Percentiles rank a stretch among this genome's conserved stretches.
These are phyloP conservation scores for Trichoderma hamatum DNA, from an alignment of 2,329 filamentous ascomycete species.

Conservation along the genomic window DNA sequence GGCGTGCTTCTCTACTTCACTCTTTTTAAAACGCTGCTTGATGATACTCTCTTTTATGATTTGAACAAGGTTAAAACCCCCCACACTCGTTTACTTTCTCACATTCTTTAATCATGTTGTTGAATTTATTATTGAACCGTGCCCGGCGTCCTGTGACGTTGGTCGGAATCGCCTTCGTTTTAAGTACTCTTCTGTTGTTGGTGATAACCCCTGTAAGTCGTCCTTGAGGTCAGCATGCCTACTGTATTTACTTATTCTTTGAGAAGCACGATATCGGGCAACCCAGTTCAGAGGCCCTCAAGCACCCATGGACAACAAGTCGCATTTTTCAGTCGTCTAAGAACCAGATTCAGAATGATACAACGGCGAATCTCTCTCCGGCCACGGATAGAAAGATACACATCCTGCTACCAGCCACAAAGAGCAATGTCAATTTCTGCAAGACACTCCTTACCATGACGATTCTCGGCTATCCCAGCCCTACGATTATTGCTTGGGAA, in stretches of 20 bases:
- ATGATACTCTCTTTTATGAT: neutral
- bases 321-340: neutral
- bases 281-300: neutral
- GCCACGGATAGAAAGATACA: slow-evolving; percentile 29
- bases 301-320: neutral
- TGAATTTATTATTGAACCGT: neutral
- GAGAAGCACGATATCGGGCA: neutral
- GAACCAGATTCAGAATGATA: neutral
- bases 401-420: slow-evolving; percentile 36
- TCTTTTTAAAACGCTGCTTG: neutral
- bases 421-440: slow-evolving; percentile 35
- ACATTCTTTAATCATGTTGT: neutral
- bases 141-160: slow-evolving; percentile 8
- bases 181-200: slow-evolving; percentile 26
- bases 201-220: slow-evolving; percentile 27
- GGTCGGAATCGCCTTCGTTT: slow-evolving; percentile 21
- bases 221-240: neutral
- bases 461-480: slow-evolving; percentile 37
- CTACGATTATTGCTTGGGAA: slow-evolving; percentile 37
- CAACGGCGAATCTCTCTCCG: neutral
- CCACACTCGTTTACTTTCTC: neutral
- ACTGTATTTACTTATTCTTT: neutral
- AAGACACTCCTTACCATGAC: slow-evolving; percentile 39
- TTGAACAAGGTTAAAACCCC: neutral
- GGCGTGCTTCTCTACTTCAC: neutral